A percentile compares a stretch with the other conserved stretches of the same genome.
Conservation (phyloP, 176 grass and related monocot species). For the barley (Hordeum vulgare) region MorexV3_pseudomolecules_assembly NC_058523.1:402025567-402026066, state of each 20-base stretch:
- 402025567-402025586: constrained; percentile 54
- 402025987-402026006: neutral
- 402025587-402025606: neutral
- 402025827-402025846: neutral
- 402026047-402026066: no score
- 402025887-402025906: neutral
- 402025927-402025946: neutral
- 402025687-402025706: neutral
- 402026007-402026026: neutral
- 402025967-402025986: neutral
- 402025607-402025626: neutral
- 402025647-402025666: neutral
- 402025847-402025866: neutral
- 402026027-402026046: no score
- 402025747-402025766: neutral
- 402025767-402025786: neutral
- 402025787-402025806: neutral
- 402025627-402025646: neutral
- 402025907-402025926: neutral
- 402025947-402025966: neutral
- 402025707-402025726: neutral
- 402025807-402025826: neutral
- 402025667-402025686: neutral
- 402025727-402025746: neutral
- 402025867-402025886: neutral